Evolutionary conservation across 2,329 filamentous ascomycete species (phyloP).

Genomic region (Trichophyton verrucosum): DNA sequence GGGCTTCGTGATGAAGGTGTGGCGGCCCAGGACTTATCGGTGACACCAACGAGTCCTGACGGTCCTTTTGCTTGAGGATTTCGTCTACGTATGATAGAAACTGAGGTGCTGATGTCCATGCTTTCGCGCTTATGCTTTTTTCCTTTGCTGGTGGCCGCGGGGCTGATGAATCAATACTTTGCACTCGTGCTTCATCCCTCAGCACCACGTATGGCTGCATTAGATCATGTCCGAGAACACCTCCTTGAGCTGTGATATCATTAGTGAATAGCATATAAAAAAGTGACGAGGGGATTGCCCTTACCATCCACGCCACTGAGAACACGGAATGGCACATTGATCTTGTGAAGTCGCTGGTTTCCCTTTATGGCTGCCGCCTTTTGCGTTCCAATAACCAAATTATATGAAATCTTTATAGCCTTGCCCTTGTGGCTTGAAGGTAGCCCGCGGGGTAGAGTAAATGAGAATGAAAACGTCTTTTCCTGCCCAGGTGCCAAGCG

Average conservation of each 20-base stretch:
- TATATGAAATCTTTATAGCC: constrained; percentile 87
- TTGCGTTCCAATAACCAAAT: constrained; percentile 83
- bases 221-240: constrained; percentile 82
- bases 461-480: constrained; percentile 73
- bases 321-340: constrained; percentile 85
- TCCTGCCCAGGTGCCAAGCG: constrained; percentile 80
- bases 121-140: constrained; percentile 29
- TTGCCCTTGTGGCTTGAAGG: constrained; percentile 84
- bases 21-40: constrained; percentile 63
- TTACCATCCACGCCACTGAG: constrained; percentile 77
- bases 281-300: constrained; percentile 6
- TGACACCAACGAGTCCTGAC: constrained; percentile 43
- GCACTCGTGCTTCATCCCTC: constrained; percentile 63
- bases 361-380: constrained; percentile 64
- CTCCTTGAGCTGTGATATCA: constrained; percentile 48
- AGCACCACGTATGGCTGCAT: constrained; percentile 89
- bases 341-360: constrained; percentile 69
- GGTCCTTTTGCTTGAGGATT: constrained; percentile 47
- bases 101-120: constrained; percentile 44
- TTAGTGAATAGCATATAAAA: not conserved
- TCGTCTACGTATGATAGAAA: constrained; percentile 69
- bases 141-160: constrained; percentile 28
- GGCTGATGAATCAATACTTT: constrained; percentile 33
- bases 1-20: constrained; percentile 32
- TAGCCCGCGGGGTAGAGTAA: constrained; percentile 74